These are phyloP conservation scores for Penicillium diatomitis DNA, from an alignment of 495 filamentous ascomycete species.

Conservation along the genomic window DNA sequence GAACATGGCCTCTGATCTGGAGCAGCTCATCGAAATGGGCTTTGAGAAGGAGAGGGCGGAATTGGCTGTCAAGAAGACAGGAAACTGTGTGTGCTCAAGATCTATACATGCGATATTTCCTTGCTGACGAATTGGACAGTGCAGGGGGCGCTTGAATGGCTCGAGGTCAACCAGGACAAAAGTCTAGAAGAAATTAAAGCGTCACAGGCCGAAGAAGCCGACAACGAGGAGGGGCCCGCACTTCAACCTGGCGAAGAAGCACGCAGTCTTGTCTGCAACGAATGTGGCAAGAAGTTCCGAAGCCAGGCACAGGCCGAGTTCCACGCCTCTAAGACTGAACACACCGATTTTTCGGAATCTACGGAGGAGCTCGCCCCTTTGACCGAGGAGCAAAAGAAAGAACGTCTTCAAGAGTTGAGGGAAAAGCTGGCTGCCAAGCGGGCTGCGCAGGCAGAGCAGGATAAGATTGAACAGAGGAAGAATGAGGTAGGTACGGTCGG, in stretches of 20 bases:
- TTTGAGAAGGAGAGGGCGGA: conserved; percentile 75
- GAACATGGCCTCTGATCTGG: conserved; percentile 62
- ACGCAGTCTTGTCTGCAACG: conserved; percentile 70
- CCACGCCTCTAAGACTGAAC: conserved; percentile 80
- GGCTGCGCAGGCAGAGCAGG: conserved; percentile 56
- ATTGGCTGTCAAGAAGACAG: conserved; percentile 70
- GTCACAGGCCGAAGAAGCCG: conserved; percentile 20
- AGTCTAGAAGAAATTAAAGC: conserved; percentile 66
- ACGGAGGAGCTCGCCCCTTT: conserved; percentile 84
- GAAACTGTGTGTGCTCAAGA: conserved; percentile 51
- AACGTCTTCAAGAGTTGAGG: conserved; percentile 63
- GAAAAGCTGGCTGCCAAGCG: conserved; percentile 65
- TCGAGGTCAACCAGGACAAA: conserved; percentile 81
- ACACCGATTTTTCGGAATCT: conserved; percentile 88
- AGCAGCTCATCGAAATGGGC: conserved; percentile 87
- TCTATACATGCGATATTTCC: not conserved
- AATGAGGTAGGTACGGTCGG: conserved; percentile 58
- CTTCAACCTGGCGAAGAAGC: conserved; percentile 56
- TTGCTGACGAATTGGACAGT: conserved; percentile 41
- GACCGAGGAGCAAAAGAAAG: conserved; percentile 85
- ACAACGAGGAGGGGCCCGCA: conserved; percentile 47
- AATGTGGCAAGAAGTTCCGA: conserved; percentile 86
- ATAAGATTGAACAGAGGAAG: conserved; percentile 76
- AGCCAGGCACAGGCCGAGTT: conserved; percentile 73
- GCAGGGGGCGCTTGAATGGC: conserved; percentile 85